phyloP scores from a whole-genome alignment of 75 land plant species.

The Pinus albicaulis region DNA sequence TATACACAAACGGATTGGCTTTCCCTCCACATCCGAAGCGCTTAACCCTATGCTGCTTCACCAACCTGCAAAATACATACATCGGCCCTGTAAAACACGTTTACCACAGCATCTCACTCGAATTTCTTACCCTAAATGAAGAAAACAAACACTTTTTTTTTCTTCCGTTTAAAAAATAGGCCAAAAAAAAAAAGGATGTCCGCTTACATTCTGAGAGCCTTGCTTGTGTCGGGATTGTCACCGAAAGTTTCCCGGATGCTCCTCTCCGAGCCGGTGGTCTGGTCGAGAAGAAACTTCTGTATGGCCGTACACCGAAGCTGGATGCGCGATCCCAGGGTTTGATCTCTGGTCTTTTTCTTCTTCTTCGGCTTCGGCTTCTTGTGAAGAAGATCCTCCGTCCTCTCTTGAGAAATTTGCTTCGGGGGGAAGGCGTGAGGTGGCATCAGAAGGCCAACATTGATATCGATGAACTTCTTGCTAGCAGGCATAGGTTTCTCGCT shows the following conservation, averaged over 20 bases:
- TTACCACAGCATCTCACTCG: too few relatives aligned
- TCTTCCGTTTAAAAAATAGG: neutral
- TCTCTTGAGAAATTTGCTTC: too few relatives aligned
- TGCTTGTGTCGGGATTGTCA: conserved; percentile 10
- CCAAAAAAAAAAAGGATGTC: neutral
- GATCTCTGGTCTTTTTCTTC: neutral
- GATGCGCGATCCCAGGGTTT: neutral
- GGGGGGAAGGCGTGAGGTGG: too few relatives aligned
- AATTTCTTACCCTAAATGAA: too few relatives aligned
- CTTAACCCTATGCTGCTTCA: conserved; percentile 11
- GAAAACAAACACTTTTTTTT: too few relatives aligned
- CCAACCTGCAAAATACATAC: conserved; percentile 2
- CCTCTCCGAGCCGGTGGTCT: conserved; percentile 7
- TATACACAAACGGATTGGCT: conserved; percentile 10
- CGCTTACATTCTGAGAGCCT: conserved; percentile 9
- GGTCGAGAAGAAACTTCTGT: conserved; percentile 11
- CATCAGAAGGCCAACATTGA: too few relatives aligned
- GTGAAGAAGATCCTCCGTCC: too few relatives aligned
- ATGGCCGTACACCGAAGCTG: conserved; percentile 12
- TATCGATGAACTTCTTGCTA: too few relatives aligned
- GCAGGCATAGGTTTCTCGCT: too few relatives aligned
- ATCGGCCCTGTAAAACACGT: neutral
- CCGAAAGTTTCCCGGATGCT: conserved; percentile 8
- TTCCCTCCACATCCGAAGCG: conserved; percentile 12
- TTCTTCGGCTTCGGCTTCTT: too few relatives aligned